Base-by-base conservation (phyloP, 148 eudicot genomes). In the Fagopyrum tataricum region DNA sequence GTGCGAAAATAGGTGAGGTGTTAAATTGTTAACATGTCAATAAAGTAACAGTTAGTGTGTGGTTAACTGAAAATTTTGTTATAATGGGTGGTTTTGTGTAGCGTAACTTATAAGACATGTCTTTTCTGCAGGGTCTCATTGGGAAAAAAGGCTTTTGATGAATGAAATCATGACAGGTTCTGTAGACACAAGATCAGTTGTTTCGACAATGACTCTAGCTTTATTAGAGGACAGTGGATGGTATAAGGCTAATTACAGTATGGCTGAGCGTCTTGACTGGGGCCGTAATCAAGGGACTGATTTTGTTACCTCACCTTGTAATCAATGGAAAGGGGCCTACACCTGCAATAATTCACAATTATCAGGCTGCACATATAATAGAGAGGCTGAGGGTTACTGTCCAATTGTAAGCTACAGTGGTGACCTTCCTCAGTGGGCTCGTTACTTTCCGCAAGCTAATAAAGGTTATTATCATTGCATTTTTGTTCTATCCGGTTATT, bases 91-190 rank as follows among this genome's bases (percentile, higher is more conserved):
- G 10, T 72, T 72, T 14, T 31, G n/a, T 31, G 21, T 53, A 23
- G 23, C 23, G 41, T 10, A 39, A 26, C 58, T 44, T 74, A 73
- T 52, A 55, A n/a, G 11, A 9, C 42, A 49, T 70, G 39, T 70
- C 41, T 61, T 81, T 79, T 49, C 74, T 67, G 64, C 89, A 95
- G 98, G 98, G 42, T 95, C 98, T 43, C 98, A 95, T 79, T 95
- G 98, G 98, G 98, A 95, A 80, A 95, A 95, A 77, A 90, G 98
- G 83, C 96, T 95, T 70, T 78, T 95, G 82, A 95, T 95, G 98
- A 95, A 95, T 77, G 98, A 95, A 84, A 95, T 95, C 44, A 95
- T 95, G 98, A 95, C 98, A 10, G 98, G 98, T 46, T 95, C 98
- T 41, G 98, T 95, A 44, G 98, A 95, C 78, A 91, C 98, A 23